These are phyloP conservation scores for Amphichorda felina DNA, from an alignment of 2,329 filamentous ascomycete genomes.

Conservation along the genomic window DNA sequence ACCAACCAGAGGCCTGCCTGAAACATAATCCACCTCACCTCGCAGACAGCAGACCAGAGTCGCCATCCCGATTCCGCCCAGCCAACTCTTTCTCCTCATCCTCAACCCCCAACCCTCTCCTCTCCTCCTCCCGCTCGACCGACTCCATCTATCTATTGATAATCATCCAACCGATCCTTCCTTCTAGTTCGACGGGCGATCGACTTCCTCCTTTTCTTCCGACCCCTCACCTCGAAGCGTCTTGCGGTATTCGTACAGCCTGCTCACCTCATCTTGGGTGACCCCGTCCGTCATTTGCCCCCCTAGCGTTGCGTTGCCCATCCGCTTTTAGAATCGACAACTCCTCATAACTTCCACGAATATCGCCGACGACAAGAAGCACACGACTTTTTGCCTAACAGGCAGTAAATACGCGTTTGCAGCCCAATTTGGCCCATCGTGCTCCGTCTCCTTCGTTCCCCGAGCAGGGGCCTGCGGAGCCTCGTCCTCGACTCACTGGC, in stretches of 20 bases:
- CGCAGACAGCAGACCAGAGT: neutral
- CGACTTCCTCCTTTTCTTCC: neutral
- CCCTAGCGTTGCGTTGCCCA: conserved; percentile 1
- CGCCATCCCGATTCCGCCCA: conserved; percentile 2
- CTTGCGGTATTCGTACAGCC: neutral
- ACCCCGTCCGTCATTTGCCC: neutral
- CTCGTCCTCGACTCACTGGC: conserved; percentile 3
- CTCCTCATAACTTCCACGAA: neutral
- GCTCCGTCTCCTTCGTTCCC: neutral
- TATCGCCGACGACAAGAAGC: neutral
- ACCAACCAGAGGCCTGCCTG: neutral
- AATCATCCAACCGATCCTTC: neutral
- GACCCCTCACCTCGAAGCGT: neutral
- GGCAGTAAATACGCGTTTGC: neutral
- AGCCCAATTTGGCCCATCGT: neutral
- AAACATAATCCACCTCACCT: neutral
- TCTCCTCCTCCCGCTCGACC: neutral
- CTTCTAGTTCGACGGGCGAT: neutral
- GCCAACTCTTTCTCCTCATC: conserved; percentile 3
- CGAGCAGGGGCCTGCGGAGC: conserved; percentile 5
- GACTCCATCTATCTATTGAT: neutral
- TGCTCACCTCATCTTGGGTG: neutral
- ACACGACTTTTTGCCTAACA: neutral
- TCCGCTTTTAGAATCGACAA: conserved; percentile 1
- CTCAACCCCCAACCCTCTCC: neutral